These are phyloP conservation scores for Lecanosticta acicola DNA, from an alignment of 2,329 filamentous ascomycete species.

Conservation along the genomic window DNA sequence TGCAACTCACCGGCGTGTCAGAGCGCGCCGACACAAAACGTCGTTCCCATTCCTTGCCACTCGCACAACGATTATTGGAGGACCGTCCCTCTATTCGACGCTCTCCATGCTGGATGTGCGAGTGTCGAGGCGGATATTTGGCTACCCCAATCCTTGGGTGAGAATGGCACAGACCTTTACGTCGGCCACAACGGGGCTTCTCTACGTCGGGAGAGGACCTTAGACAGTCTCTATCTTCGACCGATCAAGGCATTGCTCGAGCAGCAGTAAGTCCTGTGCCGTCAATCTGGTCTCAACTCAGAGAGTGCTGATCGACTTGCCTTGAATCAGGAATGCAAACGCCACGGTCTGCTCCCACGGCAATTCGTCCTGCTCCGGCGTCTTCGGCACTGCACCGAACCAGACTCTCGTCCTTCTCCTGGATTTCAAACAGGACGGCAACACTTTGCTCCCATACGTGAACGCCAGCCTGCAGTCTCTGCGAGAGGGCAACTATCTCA, in stretches of 20 bases:
- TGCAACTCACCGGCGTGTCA: background rate
- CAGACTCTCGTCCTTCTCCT: conserved; percentile 56
- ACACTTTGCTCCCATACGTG: conserved; percentile 49
- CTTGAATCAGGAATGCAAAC: too few species aligned
- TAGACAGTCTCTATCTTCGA: conserved; percentile 57
- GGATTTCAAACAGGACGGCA: conserved; percentile 59
- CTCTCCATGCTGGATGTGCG: conserved; percentile 53
- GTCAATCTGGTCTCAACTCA: too few species aligned
- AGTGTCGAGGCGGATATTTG: conserved; percentile 67
- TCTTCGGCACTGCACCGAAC: conserved; percentile 40
- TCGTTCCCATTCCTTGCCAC: conserved; percentile 55
- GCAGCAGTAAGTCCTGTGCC: conserved; percentile 37
- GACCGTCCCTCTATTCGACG: conserved; percentile 56
- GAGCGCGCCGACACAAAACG: conserved; percentile 29
- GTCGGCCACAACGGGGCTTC: conserved; percentile 51
- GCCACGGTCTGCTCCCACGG: background rate
- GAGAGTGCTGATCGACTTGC: too few species aligned
- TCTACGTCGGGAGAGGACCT: conserved; percentile 51
- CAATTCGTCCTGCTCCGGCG: conserved; percentile 42
- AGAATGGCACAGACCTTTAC: conserved; percentile 21
- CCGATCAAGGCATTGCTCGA: conserved; percentile 56
- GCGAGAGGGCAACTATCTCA: conserved; percentile 48
- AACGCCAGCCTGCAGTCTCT: conserved; percentile 54
- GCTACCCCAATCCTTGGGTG: conserved; percentile 38
- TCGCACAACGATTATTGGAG: conserved; percentile 70